Evolutionary conservation across 75 land plant genomes (phyloP).

Genomic region (Azolla pinnata): DNA sequence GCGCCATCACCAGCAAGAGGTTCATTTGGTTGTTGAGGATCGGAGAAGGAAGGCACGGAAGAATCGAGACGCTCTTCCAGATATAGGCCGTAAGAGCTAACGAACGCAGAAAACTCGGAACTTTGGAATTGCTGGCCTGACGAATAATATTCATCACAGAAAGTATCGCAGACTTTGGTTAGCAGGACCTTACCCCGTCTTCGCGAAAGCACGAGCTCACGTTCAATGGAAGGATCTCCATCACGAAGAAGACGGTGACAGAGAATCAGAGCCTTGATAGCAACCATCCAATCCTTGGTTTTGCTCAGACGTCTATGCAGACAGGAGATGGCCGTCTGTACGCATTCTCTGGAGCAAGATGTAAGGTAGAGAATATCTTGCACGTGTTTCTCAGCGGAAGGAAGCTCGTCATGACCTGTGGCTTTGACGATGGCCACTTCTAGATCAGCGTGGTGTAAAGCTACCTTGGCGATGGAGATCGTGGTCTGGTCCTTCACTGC

Average conservation of each 20-base stretch:
- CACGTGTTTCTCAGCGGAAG: slow-evolving; percentile 59
- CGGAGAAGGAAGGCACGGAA: slow-evolving; percentile 12
- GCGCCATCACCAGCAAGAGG: background rate
- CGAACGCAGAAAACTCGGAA: slow-evolving; percentile 91
- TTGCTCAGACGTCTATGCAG: slow-evolving; percentile 53
- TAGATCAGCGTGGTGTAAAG: slow-evolving; percentile 40
- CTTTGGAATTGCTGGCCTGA: slow-evolving; percentile 78
- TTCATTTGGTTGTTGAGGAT: slow-evolving; percentile 12
- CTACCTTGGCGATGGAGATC: slow-evolving; percentile 71
- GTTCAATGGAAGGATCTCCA: slow-evolving; percentile 76
- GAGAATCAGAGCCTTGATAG: slow-evolving; percentile 71
- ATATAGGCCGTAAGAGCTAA: slow-evolving; percentile 69
- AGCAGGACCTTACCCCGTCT: slow-evolving; percentile 65
- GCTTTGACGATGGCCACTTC: slow-evolving; percentile 88
- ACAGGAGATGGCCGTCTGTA: slow-evolving; percentile 45
- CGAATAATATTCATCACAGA: slow-evolving; percentile 56
- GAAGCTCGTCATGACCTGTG: slow-evolving; percentile 75
- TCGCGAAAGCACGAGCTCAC: slow-evolving; percentile 58
- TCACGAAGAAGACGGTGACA: slow-evolving; percentile 68
- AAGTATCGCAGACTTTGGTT: slow-evolving; percentile 62
- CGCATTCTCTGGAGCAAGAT: slow-evolving; percentile 57
- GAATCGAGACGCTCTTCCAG: slow-evolving; percentile 79
- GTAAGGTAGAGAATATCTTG: slow-evolving; percentile 61
- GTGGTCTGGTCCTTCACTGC: slow-evolving; percentile 85
- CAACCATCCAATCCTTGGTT: slow-evolving; percentile 86